Percentiles rank a stretch among this genome's conserved stretches.
Evolutionary conservation across 2,329 filamentous ascomycete species (phyloP).

Genomic region (Calonectria pseudoturangicola): DNA sequence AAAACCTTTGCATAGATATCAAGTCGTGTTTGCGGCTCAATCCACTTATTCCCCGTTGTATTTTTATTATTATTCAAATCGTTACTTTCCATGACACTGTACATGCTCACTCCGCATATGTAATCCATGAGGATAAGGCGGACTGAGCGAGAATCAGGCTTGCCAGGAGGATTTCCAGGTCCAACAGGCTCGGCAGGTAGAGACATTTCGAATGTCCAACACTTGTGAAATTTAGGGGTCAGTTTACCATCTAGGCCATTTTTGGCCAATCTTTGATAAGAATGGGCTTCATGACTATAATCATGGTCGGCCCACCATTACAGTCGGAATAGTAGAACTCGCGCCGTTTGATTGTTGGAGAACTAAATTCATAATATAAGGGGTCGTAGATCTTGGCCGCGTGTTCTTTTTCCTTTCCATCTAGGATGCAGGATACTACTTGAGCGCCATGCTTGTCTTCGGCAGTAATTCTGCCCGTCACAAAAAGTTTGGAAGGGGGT

Average conservation of each 20-base stretch:
- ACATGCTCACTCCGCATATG: not conserved
- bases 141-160: not conserved
- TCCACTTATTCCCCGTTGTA: not conserved
- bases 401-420: not conserved
- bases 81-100: not conserved
- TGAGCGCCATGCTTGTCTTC: not conserved
- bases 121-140: not conserved
- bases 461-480: not conserved
- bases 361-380: not conserved
- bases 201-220: not conserved
- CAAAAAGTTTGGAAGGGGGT: not conserved
- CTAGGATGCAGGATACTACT: not conserved
- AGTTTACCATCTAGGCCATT: not conserved
- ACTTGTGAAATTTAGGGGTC: not conserved
- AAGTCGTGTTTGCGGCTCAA: not conserved
- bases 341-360: no score
- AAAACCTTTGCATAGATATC: not conserved
- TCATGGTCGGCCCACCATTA: not conserved
- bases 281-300: not conserved
- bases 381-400: not conserved
- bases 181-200: not conserved
- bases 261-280: not conserved
- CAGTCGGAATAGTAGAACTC: not conserved
- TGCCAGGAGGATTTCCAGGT: not conserved
- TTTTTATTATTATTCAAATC: not conserved